Percentiles rank a stretch among this genome's conserved stretches.
Conservation (phyloP, 495 filamentous ascomycete species). For the Aspergillus saccharolyticus region DNA sequence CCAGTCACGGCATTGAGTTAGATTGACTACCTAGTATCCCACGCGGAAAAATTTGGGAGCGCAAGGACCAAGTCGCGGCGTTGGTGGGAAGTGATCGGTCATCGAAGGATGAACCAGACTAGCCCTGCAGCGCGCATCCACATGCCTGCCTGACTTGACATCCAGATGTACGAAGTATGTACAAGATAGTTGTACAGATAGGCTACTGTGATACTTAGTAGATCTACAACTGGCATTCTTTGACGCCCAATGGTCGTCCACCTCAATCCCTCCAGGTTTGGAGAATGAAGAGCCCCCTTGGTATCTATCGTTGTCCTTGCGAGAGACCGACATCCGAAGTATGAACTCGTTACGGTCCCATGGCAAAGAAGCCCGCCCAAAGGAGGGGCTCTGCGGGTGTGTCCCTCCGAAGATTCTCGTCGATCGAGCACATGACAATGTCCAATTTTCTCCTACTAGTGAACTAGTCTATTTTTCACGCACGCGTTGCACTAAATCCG, state of each 20-base stretch:
- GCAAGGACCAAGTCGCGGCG: not conserved
- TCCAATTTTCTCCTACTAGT: conserved; percentile 29
- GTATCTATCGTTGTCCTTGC: not conserved
- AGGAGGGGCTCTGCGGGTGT: conserved; percentile 13
- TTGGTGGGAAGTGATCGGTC: not conserved
- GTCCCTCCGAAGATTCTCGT: conserved; percentile 12
- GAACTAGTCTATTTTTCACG: conserved; percentile 8
- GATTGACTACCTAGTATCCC: not conserved
- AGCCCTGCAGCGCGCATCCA: not conserved
- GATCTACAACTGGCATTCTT: not conserved
- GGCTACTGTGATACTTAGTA: not conserved
- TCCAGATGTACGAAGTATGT: not conserved
- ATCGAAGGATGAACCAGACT: not conserved
- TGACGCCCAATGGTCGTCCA: not conserved
- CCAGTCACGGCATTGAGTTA: not conserved
- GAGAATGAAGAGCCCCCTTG: not conserved
- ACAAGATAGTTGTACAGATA: not conserved
- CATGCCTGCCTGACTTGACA: conserved; percentile 3
- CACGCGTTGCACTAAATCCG: not conserved
- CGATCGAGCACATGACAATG: conserved; percentile 42
- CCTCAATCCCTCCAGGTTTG: not conserved
- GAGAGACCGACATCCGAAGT: no score
- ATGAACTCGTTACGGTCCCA: not conserved
- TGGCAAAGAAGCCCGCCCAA: not conserved
- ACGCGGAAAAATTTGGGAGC: not conserved